phyloP scores from a whole-genome alignment of 306 rosid genomes.

The Cucurbita argyrosperma region DNA sequence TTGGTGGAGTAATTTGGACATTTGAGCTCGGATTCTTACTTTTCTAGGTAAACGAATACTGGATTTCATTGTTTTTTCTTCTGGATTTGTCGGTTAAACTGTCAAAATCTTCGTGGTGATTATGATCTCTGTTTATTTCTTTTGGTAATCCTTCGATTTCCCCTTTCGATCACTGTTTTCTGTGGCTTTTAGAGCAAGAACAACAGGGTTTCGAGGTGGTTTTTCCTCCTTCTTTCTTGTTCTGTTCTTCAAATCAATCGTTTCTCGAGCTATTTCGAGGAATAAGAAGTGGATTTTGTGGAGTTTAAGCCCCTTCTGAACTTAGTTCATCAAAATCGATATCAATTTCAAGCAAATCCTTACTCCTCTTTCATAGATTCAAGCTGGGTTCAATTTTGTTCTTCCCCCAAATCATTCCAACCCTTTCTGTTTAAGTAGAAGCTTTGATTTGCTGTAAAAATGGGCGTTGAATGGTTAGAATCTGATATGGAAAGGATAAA shows the following conservation, averaged over 20 bases:
- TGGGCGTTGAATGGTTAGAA: neutral
- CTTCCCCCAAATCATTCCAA: neutral
- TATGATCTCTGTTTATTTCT: neutral
- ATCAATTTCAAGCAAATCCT: neutral
- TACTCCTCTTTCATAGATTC: neutral
- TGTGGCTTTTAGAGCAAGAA: neutral
- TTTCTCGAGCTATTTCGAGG: neutral
- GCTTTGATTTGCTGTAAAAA: slow-evolving; percentile 1
- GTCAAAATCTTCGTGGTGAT: slow-evolving; percentile 28
- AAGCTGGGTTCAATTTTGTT: neutral
- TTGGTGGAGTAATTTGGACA: neutral
- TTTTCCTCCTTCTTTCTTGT: neutral
- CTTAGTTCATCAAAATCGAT: neutral
- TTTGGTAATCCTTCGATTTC: neutral
- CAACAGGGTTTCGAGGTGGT: slow-evolving; percentile 7
- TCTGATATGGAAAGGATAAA: neutral
- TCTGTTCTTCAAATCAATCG: slow-evolving; percentile 1
- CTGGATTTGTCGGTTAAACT: slow-evolving; percentile 29
- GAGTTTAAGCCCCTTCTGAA: neutral
- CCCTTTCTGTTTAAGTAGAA: neutral
- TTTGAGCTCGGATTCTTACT: neutral
- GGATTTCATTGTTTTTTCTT: slow-evolving; percentile 22
- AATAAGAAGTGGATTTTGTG: neutral
- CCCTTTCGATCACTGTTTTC: slow-evolving; percentile 4
- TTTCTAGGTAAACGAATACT: slow-evolving; percentile 13